Evolutionary conservation across 2,329 filamentous ascomycete species (phyloP), one percentile per base, ranked within the genome.

Genomic region (Ceratocystis cubensis): DNA sequence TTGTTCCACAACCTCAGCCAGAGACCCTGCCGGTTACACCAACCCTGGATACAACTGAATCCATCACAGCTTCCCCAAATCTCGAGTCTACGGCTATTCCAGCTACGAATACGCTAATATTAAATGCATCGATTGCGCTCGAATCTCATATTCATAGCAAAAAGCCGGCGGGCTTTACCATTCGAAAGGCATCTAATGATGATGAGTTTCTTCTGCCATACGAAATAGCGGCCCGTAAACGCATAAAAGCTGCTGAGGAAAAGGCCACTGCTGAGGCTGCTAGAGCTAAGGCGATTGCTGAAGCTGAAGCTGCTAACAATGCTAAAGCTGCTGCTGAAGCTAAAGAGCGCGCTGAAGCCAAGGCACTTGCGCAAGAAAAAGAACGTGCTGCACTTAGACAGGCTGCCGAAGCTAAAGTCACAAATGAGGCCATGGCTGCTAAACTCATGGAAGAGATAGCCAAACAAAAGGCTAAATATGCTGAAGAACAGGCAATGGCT

Each of bases 131-230:
- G 17, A n/a, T 28, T 64, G 63, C 46, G 2, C 8, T n/a, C 17
- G 33, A 2, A n/a, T 10, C 46, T 44, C 20, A 0, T 8, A 30
- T 37, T 5, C 44, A 6, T 1, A 15, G 22, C 5, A 8, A 33
- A 7, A 65, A 57, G n/a, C 37, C 37, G 0, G 44, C 66, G 37
- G 28, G 45, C 20, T 68, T 65, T 22, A 61, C 37, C 41, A 68
- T 68, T 13, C 66, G 66, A 25, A 59, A 46, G 25, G 3, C 64
- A 20, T 63, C 45, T 20, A 1, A 50, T 28, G 22, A 63, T 20
- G 63, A 65, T 44, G 59, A 65, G 57, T 68, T 68, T n/a, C 33
- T 65, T 50, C 15, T 65, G n/a, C 66, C 66, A 28, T 46, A 63
- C 13, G 48, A 68, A 57, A 65, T 57, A 33, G 20, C 25, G 13